These are phyloP conservation scores for Fusarium brachygibbosum DNA, from an alignment of 2,329 filamentous ascomycete genomes.

Conservation along the genomic window DNA sequence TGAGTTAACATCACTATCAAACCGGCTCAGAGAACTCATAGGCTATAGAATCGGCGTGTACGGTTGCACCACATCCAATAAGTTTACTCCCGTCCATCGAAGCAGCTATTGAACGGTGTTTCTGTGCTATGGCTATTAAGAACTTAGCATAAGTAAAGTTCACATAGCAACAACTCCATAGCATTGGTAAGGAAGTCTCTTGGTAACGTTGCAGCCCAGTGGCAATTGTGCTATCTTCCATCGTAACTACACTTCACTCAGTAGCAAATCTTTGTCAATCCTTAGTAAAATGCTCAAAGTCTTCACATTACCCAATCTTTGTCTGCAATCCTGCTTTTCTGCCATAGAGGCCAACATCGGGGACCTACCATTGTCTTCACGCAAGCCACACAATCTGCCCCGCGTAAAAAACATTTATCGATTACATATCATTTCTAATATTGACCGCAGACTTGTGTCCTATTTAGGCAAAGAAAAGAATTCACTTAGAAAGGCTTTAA, in stretches of 20 bases:
- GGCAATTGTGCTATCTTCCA: neutral
- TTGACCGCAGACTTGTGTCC: neutral
- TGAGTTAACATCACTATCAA: too few relatives aligned
- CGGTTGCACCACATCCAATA: too few relatives aligned
- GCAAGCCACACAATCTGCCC: conserved; percentile 15
- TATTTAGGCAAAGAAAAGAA: conserved; percentile 3
- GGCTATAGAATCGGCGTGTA: too few relatives aligned
- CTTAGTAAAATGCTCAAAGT: neutral
- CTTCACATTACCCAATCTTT: too few relatives aligned
- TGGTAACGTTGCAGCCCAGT: neutral
- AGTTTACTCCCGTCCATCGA: too few relatives aligned
- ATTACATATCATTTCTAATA: neutral
- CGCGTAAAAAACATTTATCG: neutral
- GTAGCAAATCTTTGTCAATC: neutral
- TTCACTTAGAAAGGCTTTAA: conserved; percentile 10
- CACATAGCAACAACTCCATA: too few relatives aligned
- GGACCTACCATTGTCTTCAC: neutral
- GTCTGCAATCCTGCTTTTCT: neutral
- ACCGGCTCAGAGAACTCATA: too few relatives aligned
- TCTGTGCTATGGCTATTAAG: too few relatives aligned
- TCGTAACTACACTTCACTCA: neutral
- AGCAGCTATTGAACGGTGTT: too few relatives aligned
- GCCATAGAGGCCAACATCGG: neutral
- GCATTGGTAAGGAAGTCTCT: neutral
- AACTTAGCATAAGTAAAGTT: neutral